These are phyloP conservation scores for Macroventuria anomochaeta DNA, from an alignment of 2,329 filamentous ascomycete species.

Conservation along the genomic window DNA sequence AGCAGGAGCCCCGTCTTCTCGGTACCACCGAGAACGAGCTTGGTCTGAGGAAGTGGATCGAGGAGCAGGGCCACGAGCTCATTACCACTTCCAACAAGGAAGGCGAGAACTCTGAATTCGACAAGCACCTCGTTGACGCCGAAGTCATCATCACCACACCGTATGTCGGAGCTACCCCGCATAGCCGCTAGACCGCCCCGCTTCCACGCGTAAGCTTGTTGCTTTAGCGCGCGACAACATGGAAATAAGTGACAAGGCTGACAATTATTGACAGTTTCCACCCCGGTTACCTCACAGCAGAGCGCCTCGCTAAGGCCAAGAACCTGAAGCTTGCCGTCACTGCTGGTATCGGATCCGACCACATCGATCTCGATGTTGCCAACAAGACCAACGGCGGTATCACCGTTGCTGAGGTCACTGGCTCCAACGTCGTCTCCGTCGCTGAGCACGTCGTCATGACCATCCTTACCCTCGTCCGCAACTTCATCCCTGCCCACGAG, in stretches of 20 bases:
- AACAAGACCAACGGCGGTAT: slow-evolving; percentile 98
- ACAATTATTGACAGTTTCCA: slow-evolving; percentile 74
- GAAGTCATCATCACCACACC: slow-evolving; percentile 99
- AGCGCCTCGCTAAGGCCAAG: slow-evolving; percentile 97
- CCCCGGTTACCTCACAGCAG: slow-evolving; percentile 94
- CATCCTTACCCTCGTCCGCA: slow-evolving; percentile 92
- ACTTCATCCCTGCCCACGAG: slow-evolving; percentile 98
- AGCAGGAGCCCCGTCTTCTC: slow-evolving; percentile 85
- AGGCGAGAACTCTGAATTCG: slow-evolving; percentile 88
- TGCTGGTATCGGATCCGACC: slow-evolving; percentile 96
- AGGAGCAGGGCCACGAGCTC: slow-evolving; percentile 94
- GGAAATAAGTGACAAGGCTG: slow-evolving; percentile 8
- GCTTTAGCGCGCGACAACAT: slow-evolving; percentile 5
- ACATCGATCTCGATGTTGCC: slow-evolving; percentile 94
- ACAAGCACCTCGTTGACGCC: slow-evolving; percentile 93
- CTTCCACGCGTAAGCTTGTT: slow-evolving; percentile 26
- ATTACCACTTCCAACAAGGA: slow-evolving; percentile 99
- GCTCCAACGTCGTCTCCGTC: slow-evolving; percentile 97
- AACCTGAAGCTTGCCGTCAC: slow-evolving; percentile 98
- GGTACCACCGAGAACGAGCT: slow-evolving; percentile 99
- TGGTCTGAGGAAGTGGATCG: slow-evolving; percentile 94
- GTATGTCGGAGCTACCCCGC: slow-evolving; percentile 59
- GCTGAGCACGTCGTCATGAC: slow-evolving; percentile 99
- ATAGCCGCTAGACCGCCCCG: slow-evolving; percentile 37
- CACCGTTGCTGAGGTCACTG: slow-evolving; percentile 97